phyloP scores from a whole-genome alignment of 1,284 basidiomycete species.

The Inonotus obliquus region DNA sequence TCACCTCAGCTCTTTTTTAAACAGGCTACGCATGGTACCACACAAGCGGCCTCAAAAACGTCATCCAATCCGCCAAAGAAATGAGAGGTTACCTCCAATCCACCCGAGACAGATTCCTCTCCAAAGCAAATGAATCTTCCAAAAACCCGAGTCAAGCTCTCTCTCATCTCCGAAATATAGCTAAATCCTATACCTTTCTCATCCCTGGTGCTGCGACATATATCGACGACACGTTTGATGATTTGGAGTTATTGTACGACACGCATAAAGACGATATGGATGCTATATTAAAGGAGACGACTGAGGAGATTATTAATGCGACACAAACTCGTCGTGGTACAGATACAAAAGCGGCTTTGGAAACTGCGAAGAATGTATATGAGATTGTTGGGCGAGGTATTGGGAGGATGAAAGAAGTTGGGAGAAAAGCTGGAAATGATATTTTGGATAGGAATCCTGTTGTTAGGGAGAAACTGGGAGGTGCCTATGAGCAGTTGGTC shows the following conservation, averaged over 20 bases:
- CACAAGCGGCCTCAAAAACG: constrained; percentile 35
- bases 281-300: constrained; percentile 33
- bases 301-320: constrained; percentile 36
- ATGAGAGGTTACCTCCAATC: no score
- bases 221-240: constrained; percentile 39
- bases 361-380: constrained; percentile 31
- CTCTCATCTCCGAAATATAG: no score
- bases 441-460: constrained; percentile 29
- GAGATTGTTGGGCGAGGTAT: constrained; percentile 28
- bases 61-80: constrained; percentile 34
- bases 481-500: constrained; percentile 31
- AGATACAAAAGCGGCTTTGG: constrained; percentile 24
- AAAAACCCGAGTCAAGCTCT: no score
- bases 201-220: constrained; percentile 44
- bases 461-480: constrained; percentile 31
- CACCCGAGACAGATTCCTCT: no score
- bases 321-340: constrained; percentile 29
- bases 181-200: no score
- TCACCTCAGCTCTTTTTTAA: not conserved
- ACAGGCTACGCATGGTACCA: constrained; percentile 36
- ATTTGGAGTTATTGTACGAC: constrained; percentile 37
- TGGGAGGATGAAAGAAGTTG: constrained; percentile 25
- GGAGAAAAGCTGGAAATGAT: constrained; percentile 30
- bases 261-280: constrained; percentile 40
- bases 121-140: no score